Evolutionary conservation across 2,329 filamentous ascomycete genomes (phyloP).

Genomic region (Sporothrix luriei): DNA sequence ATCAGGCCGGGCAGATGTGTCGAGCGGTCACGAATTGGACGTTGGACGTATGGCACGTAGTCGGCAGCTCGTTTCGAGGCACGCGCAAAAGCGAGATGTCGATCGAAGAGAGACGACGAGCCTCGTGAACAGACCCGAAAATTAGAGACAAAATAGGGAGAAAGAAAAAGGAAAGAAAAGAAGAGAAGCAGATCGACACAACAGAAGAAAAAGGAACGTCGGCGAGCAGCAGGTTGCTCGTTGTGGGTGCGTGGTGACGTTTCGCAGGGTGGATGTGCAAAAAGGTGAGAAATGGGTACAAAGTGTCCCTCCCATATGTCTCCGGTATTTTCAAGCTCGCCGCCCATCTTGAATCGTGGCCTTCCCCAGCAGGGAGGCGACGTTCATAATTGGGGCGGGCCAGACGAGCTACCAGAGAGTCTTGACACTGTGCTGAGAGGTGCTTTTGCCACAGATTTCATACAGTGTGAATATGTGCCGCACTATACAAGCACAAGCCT

Average conservation of each 20-base stretch:
- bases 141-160: background rate
- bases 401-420: background rate
- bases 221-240: background rate
- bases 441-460: background rate
- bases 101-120: background rate
- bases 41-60: too few species aligned
- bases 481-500: constrained; percentile 20
- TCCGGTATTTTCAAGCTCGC: background rate
- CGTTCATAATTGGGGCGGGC: background rate
- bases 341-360: constrained; percentile 30
- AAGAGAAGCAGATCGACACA: background rate
- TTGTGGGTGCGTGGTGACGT: constrained; percentile 6
- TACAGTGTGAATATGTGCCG: background rate
- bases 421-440: background rate
- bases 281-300: background rate
- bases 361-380: constrained; percentile 24
- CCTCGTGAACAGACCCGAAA: background rate
- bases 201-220: background rate
- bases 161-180: background rate
- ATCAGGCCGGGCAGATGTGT: background rate
- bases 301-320: background rate
- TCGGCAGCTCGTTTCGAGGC: background rate
- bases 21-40: background rate
- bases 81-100: background rate
- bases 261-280: constrained; percentile 7